Conservation (phyloP, 2,329 filamentous ascomycete genomes). For the Fusarium denticulatum region DNA sequence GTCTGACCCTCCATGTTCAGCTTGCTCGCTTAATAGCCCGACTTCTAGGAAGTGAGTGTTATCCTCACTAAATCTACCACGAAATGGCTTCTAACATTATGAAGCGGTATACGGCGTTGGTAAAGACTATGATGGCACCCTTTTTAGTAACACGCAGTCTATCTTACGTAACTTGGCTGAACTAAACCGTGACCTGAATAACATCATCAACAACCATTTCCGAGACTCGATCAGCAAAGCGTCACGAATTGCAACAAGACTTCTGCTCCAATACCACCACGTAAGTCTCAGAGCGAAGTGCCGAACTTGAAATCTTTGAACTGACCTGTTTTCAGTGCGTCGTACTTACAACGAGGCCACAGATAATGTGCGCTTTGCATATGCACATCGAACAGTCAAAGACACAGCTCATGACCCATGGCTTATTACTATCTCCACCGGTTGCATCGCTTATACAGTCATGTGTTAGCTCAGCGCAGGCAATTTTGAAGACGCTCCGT, state of each 20-base stretch:
- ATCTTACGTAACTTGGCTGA: conserved; percentile 41
- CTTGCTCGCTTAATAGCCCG: conserved; percentile 41
- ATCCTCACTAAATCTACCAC: accelerated
- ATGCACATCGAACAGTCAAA: conserved; percentile 45
- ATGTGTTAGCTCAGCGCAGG: conserved; percentile 44
- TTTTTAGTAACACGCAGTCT: conserved; percentile 44
- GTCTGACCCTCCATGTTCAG: conserved; percentile 42
- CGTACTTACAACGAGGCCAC: conserved; percentile 44
- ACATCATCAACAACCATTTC: conserved; percentile 42
- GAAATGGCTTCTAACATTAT: not conserved
- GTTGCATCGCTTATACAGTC: conserved; percentile 44
- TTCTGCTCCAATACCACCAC: conserved; percentile 44
- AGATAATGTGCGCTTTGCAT: conserved; percentile 48
- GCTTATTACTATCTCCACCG: conserved; percentile 36
- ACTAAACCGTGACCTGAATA: conserved; percentile 41
- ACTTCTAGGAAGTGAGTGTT: conserved; percentile 30
- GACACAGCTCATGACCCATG: conserved; percentile 23
- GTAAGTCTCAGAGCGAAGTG: not conserved
- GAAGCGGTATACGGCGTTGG: conserved; percentile 43
- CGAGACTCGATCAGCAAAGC: conserved; percentile 45
- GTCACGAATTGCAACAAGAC: conserved; percentile 39
- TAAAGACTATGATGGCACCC: conserved; percentile 42
- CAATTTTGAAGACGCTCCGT: conserved; percentile 40
- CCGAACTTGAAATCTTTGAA: accelerated
- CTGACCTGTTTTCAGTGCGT: conserved; percentile 36